Conservation (phyloP, 257 asterid species). For the Coffea eugenioides region DNA sequence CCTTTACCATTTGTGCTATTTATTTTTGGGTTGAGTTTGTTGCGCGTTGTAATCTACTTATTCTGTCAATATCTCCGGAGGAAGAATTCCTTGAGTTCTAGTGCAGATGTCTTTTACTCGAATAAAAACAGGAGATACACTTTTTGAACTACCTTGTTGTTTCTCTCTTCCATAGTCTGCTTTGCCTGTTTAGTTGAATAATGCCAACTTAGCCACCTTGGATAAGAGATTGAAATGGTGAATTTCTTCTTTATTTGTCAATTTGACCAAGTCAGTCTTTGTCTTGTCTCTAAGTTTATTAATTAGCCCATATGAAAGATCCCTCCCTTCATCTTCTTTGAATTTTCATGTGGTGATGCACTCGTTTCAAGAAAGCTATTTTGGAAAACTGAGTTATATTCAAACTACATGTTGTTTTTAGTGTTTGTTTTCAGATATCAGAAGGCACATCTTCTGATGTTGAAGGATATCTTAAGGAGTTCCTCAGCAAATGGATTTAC, state of each 20-base stretch:
- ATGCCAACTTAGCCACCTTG: neutral
- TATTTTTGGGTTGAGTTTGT: neutral
- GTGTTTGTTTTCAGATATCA: constrained; percentile 63
- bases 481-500: constrained; percentile 58
- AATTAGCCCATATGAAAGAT: neutral
- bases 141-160: neutral
- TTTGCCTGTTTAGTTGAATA: neutral
- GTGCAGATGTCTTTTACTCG: neutral
- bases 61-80: neutral
- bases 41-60: neutral
- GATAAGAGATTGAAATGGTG: neutral
- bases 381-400: neutral
- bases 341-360: neutral
- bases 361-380: neutral
- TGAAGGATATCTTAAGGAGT: constrained; percentile 68
- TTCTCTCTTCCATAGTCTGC: neutral
- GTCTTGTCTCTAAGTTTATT: neutral
- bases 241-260: too few relatives aligned
- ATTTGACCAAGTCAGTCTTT: neutral
- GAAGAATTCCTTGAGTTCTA: neutral
- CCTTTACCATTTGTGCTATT: neutral
- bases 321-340: neutral
- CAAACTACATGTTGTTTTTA: constrained; percentile 19
- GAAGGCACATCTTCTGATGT: constrained; percentile 47
- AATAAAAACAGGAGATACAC: neutral